phyloP scores from a whole-genome alignment of 208 protist species.

The Leishmania arabica region DNA sequence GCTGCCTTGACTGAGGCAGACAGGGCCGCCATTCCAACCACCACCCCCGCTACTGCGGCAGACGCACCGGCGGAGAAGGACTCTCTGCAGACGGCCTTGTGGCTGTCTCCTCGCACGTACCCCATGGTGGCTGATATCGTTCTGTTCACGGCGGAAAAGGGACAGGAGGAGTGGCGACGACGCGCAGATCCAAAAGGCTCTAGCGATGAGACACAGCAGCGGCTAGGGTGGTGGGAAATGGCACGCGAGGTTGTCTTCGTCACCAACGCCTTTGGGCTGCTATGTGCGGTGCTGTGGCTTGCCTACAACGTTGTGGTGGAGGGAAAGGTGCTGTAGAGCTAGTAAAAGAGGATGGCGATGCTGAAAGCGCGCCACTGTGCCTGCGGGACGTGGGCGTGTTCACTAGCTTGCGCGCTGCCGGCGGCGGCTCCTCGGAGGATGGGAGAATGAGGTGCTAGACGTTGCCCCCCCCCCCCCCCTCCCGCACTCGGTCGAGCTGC shows the following conservation, averaged over 20 bases:
- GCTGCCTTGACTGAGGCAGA: not conserved
- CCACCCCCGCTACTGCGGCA: not conserved
- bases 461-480: not conserved
- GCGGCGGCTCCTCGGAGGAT: not conserved
- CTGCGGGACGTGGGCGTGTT: not conserved
- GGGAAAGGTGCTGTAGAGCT: conserved; percentile 22
- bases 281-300: conserved; percentile 42
- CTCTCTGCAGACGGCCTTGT: not conserved
- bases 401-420: too few relatives aligned
- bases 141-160: conserved; percentile 10
- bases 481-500: not conserved
- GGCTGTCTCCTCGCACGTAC: conserved; percentile 36
- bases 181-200: not conserved
- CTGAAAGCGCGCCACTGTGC: not conserved
- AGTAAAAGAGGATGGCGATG: not conserved
- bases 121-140: conserved; percentile 39
- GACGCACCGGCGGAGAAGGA: not conserved
- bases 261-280: conserved; percentile 33
- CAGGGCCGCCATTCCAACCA: not conserved
- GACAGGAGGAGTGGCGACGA: conserved; percentile 34
- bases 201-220: conserved; percentile 11
- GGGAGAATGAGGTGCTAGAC: not conserved
- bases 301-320: conserved; percentile 30
- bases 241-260: conserved; percentile 30
- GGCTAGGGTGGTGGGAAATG: conserved; percentile 21